Conservation (phyloP, 352 stramenopile genomes). For the Phytophthora aleatoria region DNA sequence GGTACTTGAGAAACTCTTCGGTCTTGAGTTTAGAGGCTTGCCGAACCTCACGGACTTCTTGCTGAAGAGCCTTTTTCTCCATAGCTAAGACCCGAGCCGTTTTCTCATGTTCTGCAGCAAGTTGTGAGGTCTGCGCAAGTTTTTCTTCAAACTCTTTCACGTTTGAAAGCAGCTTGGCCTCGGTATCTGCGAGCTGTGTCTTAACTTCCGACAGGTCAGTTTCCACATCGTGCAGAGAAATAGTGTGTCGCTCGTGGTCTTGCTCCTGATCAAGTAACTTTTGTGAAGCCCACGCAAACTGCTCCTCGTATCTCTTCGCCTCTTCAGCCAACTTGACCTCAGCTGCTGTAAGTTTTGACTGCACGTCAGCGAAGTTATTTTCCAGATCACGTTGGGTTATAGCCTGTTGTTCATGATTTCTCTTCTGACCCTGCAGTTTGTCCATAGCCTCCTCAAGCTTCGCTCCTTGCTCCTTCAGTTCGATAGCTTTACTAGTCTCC, state of each 20-base stretch:
- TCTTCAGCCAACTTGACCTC: conserved; percentile 10
- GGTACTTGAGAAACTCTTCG: conserved; percentile 23
- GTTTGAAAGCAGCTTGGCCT: conserved; percentile 5
- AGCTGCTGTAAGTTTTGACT: conserved; percentile 10
- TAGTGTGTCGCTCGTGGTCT: conserved; percentile 7
- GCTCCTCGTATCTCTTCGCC: conserved; percentile 3
- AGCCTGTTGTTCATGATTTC: not conserved
- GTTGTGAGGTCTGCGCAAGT: not conserved
- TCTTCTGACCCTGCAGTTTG: not conserved
- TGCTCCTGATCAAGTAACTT: conserved; percentile 15
- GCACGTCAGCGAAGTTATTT: not conserved
- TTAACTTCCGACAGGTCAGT: conserved; percentile 8
- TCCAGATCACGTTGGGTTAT: conserved; percentile 4
- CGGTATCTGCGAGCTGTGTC: conserved; percentile 1
- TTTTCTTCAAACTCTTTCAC: conserved; percentile 7
- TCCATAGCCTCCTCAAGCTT: conserved; percentile 3
- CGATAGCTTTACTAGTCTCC: not conserved
- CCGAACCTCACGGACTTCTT: conserved; percentile 22
- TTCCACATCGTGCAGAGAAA: conserved; percentile 6
- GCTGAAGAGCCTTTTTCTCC: conserved; percentile 25
- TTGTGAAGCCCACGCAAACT: conserved; percentile 1
- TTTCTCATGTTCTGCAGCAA: conserved; percentile 20
- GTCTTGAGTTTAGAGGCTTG: conserved; percentile 14
- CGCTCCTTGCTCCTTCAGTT: not conserved
- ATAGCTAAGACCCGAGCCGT: conserved; percentile 5